Evolutionary conservation across 2,329 filamentous ascomycete species (phyloP).

Genomic region (Alternaria postmessia): DNA sequence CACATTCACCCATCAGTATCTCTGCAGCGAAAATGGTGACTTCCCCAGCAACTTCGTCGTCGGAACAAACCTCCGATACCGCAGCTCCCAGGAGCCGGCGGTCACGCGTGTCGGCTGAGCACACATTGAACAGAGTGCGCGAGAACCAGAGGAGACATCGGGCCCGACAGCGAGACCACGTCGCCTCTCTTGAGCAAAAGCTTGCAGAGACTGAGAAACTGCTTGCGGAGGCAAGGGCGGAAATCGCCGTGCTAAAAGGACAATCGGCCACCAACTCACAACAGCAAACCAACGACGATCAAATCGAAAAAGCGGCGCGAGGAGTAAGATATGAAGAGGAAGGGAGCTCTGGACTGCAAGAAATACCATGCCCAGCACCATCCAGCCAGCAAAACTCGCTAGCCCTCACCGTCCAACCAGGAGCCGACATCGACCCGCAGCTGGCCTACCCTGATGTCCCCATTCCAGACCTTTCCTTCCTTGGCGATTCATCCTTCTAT

Average conservation of each 20-base stretch:
- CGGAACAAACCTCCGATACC: constrained; percentile 21
- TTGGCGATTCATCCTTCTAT: constrained; percentile 6
- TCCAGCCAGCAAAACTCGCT: constrained; percentile 5
- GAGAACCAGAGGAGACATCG: constrained; percentile 63
- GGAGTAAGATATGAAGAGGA: background rate
- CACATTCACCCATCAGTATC: background rate
- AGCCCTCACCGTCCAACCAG: constrained; percentile 6
- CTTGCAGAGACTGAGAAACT: constrained; percentile 40
- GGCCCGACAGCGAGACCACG: constrained; percentile 53
- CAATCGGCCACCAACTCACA: constrained; percentile 20
- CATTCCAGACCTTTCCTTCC: constrained; percentile 21
- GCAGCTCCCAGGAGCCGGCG: constrained; percentile 24
- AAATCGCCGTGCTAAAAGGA: constrained; percentile 35
- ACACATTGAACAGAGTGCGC: constrained; percentile 55
- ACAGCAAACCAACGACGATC: constrained; percentile 1
- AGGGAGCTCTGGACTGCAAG: background rate
- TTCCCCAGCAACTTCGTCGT: constrained; percentile 17
- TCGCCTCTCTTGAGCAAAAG: constrained; percentile 51
- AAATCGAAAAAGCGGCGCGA: background rate
- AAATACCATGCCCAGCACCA: background rate
- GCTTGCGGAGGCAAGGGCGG: constrained; percentile 34
- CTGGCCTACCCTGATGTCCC: constrained; percentile 16
- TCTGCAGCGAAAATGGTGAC: constrained; percentile 2
- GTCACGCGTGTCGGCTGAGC: constrained; percentile 40
- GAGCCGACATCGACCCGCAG: constrained; percentile 6